Conservation (phyloP, 2,329 filamentous ascomycete species). For the Venturia asperata region DNA sequence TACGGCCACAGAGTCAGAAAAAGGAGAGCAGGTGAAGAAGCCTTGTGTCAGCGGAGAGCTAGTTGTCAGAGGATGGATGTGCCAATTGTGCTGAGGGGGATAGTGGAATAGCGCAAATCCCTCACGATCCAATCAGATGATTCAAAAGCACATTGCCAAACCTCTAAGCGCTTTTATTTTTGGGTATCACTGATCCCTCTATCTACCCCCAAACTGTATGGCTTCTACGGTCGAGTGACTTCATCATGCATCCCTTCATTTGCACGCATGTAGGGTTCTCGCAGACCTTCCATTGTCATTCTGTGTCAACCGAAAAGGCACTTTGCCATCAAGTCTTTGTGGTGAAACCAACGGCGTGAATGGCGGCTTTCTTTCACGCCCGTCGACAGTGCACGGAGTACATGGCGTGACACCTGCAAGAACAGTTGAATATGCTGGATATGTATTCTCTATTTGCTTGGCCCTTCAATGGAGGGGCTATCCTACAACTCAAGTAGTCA, state of each 20-base stretch:
- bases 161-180: slow-evolving; percentile 11
- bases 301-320: not conserved
- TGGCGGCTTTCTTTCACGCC: not conserved
- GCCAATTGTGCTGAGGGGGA: not conserved
- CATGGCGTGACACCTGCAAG: not conserved
- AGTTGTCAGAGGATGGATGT: slow-evolving; percentile 10
- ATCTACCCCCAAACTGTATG: not conserved
- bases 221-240: not conserved
- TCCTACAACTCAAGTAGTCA: no score
- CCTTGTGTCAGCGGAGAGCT: slow-evolving; percentile 1
- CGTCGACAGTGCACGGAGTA: not conserved
- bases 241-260: not conserved
- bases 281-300: not conserved
- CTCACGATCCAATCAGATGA: not conserved
- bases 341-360: slow-evolving; percentile 1
- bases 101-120: not conserved
- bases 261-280: not conserved
- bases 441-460: no score
- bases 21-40: not conserved
- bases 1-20: slow-evolving; percentile 9
- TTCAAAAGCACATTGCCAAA: not conserved
- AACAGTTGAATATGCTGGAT: not conserved
- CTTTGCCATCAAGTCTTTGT: not conserved
- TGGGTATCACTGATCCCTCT: not conserved
- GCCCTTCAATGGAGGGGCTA: no score